Conservation (phyloP, 768 basidiomycete species). For the Rhizopogon vulgaris region DNA sequence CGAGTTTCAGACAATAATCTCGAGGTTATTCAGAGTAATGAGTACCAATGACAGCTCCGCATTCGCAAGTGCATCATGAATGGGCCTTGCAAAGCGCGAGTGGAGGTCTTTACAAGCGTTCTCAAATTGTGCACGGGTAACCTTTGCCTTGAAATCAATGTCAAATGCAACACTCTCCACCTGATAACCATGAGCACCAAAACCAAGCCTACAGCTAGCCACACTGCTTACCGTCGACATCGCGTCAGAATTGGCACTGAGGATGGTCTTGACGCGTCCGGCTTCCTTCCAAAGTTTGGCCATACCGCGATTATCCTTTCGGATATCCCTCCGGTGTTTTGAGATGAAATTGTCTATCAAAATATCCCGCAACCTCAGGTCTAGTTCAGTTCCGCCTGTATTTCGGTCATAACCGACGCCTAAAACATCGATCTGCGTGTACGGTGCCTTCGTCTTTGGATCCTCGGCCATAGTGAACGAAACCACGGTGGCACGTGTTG, state of each 20-base stretch:
- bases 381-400: conserved; percentile 79
- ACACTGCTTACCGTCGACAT: conserved; percentile 50
- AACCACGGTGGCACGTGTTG: conserved; percentile 73
- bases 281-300: conserved; percentile 95
- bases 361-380: conserved; percentile 75
- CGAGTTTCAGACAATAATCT: neutral
- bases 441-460: conserved; percentile 41
- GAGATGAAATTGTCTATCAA: conserved; percentile 69
- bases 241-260: conserved; percentile 89
- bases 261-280: conserved; percentile 79
- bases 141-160: conserved; percentile 78
- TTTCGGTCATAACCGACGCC: conserved; percentile 78
- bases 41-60: conserved; percentile 62
- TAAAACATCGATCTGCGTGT: conserved; percentile 70
- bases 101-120: conserved; percentile 61
- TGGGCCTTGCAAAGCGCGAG: conserved; percentile 58
- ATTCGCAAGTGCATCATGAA: conserved; percentile 61
- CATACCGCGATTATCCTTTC: conserved; percentile 76
- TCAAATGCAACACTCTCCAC: conserved; percentile 89
- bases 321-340: conserved; percentile 63
- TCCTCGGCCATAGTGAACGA: conserved; percentile 50
- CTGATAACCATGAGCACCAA: conserved; percentile 27
- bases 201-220: neutral
- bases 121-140: conserved; percentile 80
- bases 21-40: neutral